Evolutionary conservation across 208 protist genomes (phyloP).

Genomic region (Wallacemonas sp.): DNA sequence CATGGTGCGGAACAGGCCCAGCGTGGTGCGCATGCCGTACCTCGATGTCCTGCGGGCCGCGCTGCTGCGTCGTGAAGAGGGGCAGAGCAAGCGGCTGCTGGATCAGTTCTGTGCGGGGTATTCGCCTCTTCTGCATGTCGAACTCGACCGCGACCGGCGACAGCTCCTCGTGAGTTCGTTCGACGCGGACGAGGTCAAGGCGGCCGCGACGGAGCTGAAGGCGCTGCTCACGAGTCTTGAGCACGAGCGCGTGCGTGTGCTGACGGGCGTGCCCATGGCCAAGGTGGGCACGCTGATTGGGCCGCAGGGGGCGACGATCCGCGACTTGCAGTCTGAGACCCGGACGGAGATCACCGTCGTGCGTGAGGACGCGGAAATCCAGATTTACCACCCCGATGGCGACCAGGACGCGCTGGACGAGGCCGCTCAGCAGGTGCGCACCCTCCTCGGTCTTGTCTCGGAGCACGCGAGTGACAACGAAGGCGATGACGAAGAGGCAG

Average conservation of each 20-base stretch:
- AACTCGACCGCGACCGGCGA: constrained; percentile 36
- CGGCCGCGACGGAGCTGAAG: constrained; percentile 29
- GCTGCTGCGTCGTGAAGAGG: constrained; percentile 25
- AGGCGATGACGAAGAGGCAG: too few relatives aligned
- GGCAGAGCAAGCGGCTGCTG: constrained; percentile 19
- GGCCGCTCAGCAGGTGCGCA: constrained; percentile 26
- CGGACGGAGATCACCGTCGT: constrained; percentile 42
- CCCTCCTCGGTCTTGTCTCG: constrained; percentile 8
- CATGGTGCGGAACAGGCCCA: constrained; percentile 29
- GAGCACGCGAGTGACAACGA: constrained; percentile 17
- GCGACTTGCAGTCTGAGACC: constrained; percentile 34
- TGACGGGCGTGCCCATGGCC: constrained; percentile 28
- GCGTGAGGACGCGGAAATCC: constrained; percentile 32
- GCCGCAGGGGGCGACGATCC: constrained; percentile 28
- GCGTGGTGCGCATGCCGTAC: constrained; percentile 25
- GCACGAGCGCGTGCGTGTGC: constrained; percentile 29
- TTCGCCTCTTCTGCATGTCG: constrained; percentile 36
- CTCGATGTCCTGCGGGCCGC: constrained; percentile 30
- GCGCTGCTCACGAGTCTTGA: constrained; percentile 22
- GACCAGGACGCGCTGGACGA: constrained; percentile 34
- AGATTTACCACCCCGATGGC: constrained; percentile 35
- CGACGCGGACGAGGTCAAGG: constrained; percentile 24
- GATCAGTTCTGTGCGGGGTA: constrained; percentile 27
- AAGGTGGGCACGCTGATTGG: constrained; percentile 33
- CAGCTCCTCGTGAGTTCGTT: constrained; percentile 33